Percentiles rank a stretch among this genome's conserved stretches.
Evolutionary conservation across 306 rosid species (phyloP).

Genomic region (Morella rubra): DNA sequence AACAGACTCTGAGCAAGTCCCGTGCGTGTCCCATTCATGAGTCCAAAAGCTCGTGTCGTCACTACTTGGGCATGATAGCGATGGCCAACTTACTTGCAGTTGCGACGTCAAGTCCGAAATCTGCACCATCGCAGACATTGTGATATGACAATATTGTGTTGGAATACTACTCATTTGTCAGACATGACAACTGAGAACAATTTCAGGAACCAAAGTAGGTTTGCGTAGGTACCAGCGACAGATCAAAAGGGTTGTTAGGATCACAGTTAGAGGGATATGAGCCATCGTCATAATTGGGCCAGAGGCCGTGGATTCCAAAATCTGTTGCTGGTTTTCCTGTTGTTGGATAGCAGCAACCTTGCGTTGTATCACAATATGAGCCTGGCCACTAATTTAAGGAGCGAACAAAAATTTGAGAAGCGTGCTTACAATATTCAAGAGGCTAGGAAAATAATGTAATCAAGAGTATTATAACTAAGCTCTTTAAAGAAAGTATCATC

Average conservation of each 20-base stretch:
- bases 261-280: constrained; percentile 33
- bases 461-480: no score
- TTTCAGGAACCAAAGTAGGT: background rate
- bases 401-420: background rate
- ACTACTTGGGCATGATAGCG: background rate
- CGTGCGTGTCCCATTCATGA: constrained; percentile 22
- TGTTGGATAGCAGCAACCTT: constrained; percentile 34
- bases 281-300: constrained; percentile 40
- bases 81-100: constrained; percentile 27
- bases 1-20: constrained; percentile 30
- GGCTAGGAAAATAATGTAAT: no score
- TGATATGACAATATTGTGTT: background rate
- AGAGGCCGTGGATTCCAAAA: constrained; percentile 37
- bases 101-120: constrained; percentile 11
- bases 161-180: background rate
- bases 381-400: constrained; percentile 40
- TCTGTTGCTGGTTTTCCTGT: constrained; percentile 33
- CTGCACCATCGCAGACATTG: constrained; percentile 18
- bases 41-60: no score
- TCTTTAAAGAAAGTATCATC: no score
- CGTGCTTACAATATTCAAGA: no score
- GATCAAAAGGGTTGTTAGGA: constrained; percentile 16
- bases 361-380: constrained; percentile 28
- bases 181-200: background rate
- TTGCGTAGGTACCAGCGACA: constrained; percentile 17